Evolutionary conservation across 805 yeast genomes (phyloP), one percentile per base, ranked within the genome.

Genomic region (Grigorovia jiainica): DNA sequence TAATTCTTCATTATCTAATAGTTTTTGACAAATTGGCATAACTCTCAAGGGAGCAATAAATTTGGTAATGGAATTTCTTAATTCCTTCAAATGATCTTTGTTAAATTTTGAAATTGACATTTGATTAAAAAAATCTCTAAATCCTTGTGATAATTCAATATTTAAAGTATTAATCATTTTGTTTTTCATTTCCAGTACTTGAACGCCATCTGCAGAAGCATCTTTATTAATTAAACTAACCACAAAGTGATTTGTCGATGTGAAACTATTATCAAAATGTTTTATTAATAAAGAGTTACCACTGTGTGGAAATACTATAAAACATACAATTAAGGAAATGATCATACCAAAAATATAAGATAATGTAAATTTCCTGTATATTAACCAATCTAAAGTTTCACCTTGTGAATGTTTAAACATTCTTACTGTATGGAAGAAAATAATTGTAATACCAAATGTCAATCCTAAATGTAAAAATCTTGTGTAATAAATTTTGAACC

Each of bases 301-400:
- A 29, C 63, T 46, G 29, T 64, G 66, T 5, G 78, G 76, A 40
- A 58, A 62, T 15, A 69, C 47, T 4, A 53, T 3, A 4, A 63
- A 30, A 34, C 70, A 65, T 2, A 66, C 60, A 1, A 60, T 19
- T 10, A 70, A 42, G 0, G 72, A 63, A 1, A 70, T 39, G 13
- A 66, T 27, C 3, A 70, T 42, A 1, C 77, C 78, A 48, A 71
- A 67, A 0, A 66, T 44, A 44, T 67, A 71, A 0, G 77, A 73
- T 7, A 72, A 59, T 4, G 66, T 66, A 46, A 70, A 64, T 39
- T 71, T 63, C 69, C 72, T 63, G 39, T 52, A 54, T 42, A 56
- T 40, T 20, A 48, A 47, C 71, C 72, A 66, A n/a, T 58, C 40
- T 31, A 57, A 47, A 2, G 46, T 43, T 11, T 44, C 21, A 31